Evolutionary conservation across 1,139 yeast species (phyloP).

Genomic region (Debaryomyces coudertii): DNA sequence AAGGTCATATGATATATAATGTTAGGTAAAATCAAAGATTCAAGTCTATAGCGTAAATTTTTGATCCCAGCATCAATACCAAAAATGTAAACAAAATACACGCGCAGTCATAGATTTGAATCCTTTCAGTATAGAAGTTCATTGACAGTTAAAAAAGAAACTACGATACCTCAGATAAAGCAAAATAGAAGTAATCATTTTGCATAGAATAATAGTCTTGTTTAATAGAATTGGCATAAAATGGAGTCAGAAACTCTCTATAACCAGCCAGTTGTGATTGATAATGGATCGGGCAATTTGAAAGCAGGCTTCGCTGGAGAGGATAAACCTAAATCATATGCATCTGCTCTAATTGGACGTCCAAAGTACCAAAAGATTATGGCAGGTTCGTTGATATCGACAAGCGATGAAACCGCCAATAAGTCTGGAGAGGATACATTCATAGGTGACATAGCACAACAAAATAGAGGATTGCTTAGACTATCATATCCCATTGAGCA

Average conservation of each 20-base stretch:
- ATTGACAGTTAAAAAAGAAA: neutral
- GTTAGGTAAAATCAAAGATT: neutral
- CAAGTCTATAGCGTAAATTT: neutral
- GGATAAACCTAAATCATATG: conserved; percentile 67
- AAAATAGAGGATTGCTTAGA: conserved; percentile 71
- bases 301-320: conserved; percentile 96
- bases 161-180: neutral
- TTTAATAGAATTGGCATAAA: neutral
- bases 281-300: conserved; percentile 88
- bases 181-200: neutral
- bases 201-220: neutral
- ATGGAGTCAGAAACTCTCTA: conserved; percentile 28
- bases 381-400: conserved; percentile 72
- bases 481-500: conserved; percentile 75
- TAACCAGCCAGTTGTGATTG: conserved; percentile 90
- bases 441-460: conserved; percentile 76
- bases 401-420: conserved; percentile 16
- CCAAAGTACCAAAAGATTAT: conserved; percentile 84
- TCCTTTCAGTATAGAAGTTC: neutral
- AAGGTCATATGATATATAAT: neutral
- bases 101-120: conserved; percentile 6
- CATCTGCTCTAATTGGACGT: conserved; percentile 64
- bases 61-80: conserved; percentile 1
- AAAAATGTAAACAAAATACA: conserved; percentile 10
- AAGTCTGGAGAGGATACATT: conserved; percentile 44